phyloP scores from a whole-genome alignment of 2,329 filamentous ascomycete species.

The Aspergillus proliferans region DNA sequence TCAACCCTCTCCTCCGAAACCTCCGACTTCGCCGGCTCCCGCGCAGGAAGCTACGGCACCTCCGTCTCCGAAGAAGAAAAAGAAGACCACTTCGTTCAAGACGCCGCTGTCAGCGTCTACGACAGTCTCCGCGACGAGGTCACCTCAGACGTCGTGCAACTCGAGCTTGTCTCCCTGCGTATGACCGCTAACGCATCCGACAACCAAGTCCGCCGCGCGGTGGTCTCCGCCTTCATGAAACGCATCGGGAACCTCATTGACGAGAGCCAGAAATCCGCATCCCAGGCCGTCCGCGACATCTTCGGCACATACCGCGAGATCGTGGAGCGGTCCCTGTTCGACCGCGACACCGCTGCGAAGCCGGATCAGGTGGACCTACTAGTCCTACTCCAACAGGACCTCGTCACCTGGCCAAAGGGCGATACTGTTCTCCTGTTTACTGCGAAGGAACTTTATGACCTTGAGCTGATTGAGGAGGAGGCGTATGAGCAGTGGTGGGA shows the following conservation, averaged over 20 bases:
- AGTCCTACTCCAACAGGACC: slow-evolving; percentile 72
- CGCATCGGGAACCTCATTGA: slow-evolving; percentile 67
- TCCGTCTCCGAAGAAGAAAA: slow-evolving; percentile 60
- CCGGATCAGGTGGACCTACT: slow-evolving; percentile 80
- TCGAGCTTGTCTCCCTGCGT: slow-evolving; percentile 90
- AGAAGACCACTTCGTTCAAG: slow-evolving; percentile 68
- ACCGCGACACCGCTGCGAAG: slow-evolving; percentile 47
- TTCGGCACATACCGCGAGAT: slow-evolving; percentile 60
- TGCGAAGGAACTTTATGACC: slow-evolving; percentile 76
- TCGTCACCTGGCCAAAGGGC: slow-evolving; percentile 59
- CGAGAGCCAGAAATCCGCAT: slow-evolving; percentile 51
- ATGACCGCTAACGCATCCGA: slow-evolving; percentile 88
- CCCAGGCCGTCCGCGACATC: slow-evolving; percentile 59
- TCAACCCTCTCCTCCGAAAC: slow-evolving; percentile 57
- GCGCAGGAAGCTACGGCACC: slow-evolving; percentile 66
- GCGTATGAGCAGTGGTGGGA: slow-evolving; percentile 86
- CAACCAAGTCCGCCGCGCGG: slow-evolving; percentile 76
- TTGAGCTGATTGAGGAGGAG: slow-evolving; percentile 83
- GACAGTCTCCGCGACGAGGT: slow-evolving; percentile 71
- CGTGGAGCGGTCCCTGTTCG: slow-evolving; percentile 54
- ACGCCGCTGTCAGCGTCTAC: slow-evolving; percentile 79
- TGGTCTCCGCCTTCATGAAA: slow-evolving; percentile 78
- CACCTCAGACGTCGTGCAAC: slow-evolving; percentile 75
- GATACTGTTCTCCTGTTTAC: slow-evolving; percentile 67
- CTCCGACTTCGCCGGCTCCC: slow-evolving; percentile 47